These are phyloP conservation scores for Pichia kluyveri DNA, from an alignment of 805 yeast genomes.

Conservation along the genomic window DNA sequence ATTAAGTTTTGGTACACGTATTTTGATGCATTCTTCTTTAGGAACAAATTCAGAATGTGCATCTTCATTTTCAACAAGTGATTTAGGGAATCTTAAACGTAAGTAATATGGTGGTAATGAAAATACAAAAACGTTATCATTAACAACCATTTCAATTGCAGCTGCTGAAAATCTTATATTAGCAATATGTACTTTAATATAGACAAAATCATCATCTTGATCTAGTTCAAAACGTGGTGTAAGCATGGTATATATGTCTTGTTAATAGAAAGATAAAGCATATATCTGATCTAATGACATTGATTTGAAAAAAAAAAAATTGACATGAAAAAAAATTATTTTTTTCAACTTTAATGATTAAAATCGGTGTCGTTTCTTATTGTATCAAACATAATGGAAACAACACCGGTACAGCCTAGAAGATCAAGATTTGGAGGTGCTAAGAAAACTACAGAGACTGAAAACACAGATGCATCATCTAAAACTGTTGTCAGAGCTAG, in stretches of 20 bases:
- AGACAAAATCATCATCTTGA: slow-evolving; percentile 69
- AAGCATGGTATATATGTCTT: slow-evolving; percentile 41
- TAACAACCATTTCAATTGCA: slow-evolving; percentile 70
- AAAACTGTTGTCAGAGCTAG: slow-evolving; percentile 11
- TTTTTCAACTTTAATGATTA: neutral
- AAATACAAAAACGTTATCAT: slow-evolving; percentile 67
- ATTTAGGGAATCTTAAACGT: slow-evolving; percentile 64
- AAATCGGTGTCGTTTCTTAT: too few species aligned
- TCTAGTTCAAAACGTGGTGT: slow-evolving; percentile 74
- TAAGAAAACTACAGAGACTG: slow-evolving; percentile 1
- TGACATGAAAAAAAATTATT: neutral
- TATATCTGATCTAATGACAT: too few species aligned
- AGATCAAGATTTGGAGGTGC: slow-evolving; percentile 24
- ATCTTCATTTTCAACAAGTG: slow-evolving; percentile 51
- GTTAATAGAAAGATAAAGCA: too few species aligned
- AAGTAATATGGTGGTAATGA: slow-evolving; percentile 86
- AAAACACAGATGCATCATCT: neutral
- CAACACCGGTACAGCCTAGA: slow-evolving; percentile 8
- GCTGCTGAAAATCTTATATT: slow-evolving; percentile 65
- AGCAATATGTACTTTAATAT: slow-evolving; percentile 56
- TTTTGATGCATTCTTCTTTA: slow-evolving; percentile 47
- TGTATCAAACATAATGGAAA: slow-evolving; percentile 5
- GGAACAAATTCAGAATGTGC: slow-evolving; percentile 39
- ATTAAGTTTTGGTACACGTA: slow-evolving; percentile 58
- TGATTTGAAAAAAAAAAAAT: too few species aligned